A percentile compares a stretch with the other conserved stretches of the same genome.
These are phyloP conservation scores for Phalaenopsis hybrid DNA, from an alignment of 116 monocot genomes.

Conservation along the genomic window DNA sequence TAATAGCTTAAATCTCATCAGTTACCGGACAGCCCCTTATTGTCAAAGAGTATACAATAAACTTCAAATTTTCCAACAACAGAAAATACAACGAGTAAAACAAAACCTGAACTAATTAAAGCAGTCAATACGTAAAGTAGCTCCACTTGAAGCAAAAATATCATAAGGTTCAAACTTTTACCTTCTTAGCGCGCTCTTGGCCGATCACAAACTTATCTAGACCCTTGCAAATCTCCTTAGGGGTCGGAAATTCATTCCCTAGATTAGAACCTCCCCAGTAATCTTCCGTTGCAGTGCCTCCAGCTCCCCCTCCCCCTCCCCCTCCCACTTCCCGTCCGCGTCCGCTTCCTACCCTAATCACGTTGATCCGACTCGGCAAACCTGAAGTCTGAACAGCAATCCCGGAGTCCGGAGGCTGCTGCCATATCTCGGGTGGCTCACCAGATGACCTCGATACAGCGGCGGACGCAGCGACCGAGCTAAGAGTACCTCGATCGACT, in stretches of 20 bases:
- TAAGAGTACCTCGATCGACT: slow-evolving; percentile 24
- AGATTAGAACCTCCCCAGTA: slow-evolving; percentile 66
- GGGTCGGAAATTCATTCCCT: slow-evolving; percentile 66
- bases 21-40: neutral
- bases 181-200: slow-evolving; percentile 86
- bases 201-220: slow-evolving; percentile 83
- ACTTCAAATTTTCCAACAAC: no score
- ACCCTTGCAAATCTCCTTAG: slow-evolving; percentile 73
- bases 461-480: neutral
- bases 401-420: slow-evolving; percentile 41
- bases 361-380: slow-evolving; percentile 41
- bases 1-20: no score
- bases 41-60: neutral
- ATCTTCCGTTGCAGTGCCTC: slow-evolving; percentile 18
- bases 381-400: slow-evolving; percentile 9
- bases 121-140: neutral
- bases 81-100: neutral
- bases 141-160: neutral
- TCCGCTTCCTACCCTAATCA: slow-evolving; percentile 47
- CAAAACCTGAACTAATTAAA: neutral
- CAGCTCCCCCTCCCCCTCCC: neutral
- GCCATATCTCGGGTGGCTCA: slow-evolving; percentile 88
- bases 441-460: slow-evolving; percentile 28
- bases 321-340: slow-evolving; percentile 30
- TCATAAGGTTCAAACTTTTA: slow-evolving; percentile 7